Base-by-base conservation (phyloP, 2,329 filamentous ascomycete genomes). In the Hymenoscyphus occultus region DNA sequence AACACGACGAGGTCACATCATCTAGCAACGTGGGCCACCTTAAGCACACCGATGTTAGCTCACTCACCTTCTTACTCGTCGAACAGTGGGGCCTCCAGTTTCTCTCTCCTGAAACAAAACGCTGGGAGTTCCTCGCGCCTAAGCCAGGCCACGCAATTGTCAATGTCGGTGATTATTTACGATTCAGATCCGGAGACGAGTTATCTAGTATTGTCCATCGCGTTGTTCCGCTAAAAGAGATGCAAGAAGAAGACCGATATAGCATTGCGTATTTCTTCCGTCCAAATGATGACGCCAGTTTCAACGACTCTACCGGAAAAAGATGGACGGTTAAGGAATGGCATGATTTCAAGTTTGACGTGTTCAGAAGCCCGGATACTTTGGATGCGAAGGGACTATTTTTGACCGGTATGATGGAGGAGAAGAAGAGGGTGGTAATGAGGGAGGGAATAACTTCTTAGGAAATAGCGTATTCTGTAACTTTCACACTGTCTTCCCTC, bases 211-310 rank as follows among this genome's bases (percentile, higher is more conserved):
- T 82, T 77, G 81, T 85, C 71, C 83, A 85, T 77, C 78, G 83
- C 64, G 83, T 85, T 28, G 80, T 85, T 39, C 83, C 83, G 0
- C 80, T 80, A 68, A 73, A 82, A 4, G 56, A 57, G 16, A 31
- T 12, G 77, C 78, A n/a, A 71, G 73, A 51, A 45, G 80, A 84
- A 79, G 80, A 84, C 75, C 79, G 83, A 62, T 85, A 84, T 78
- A 83, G 80, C n/a, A 82, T 85, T 68, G 83, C 83, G 16, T 86
- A 85, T 75, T 85, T 85, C 77, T 77, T 85, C 64, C 78, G 83
- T 32, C 80, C 83, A 62, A 82, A 85, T 77, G 78, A 85, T 74
- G 81, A 82, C 71, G 81, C 80, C 72, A 80, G 81, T 77, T 84
- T 85, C 73, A 76, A 77, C 60, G 83, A 85, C 75, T 80, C 78